Base-by-base conservation (phyloP, 352 stramenopile species). In the Globisporangium nodosum region DNA sequence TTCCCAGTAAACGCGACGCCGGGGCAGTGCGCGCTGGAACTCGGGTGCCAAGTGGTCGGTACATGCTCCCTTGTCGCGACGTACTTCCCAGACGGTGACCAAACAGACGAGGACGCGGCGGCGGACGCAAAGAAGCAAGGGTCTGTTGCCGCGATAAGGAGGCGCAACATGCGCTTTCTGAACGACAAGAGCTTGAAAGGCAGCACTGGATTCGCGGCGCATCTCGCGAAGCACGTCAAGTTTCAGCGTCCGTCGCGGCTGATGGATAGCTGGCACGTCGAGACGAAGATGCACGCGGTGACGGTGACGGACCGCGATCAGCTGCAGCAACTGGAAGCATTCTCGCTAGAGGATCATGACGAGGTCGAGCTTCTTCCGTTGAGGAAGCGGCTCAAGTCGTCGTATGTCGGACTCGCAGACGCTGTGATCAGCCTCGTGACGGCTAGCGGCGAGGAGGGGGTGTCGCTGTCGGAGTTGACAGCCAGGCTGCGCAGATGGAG, bases 211-310 rank as follows among this genome's bases (percentile, higher is more conserved):
- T 89, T 92, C 49, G 76, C 80, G 12, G 78, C 80, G 5, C 82
- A 92, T 47, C 65, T 92, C 31, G 81, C 82, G 5, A 88, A 88
- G 58, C 78, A 79, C 24, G 65, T 88, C 3, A 78, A 70, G 31
- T 80, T 80, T 37, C 69, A 78, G 20, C 88, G 83, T 33, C 73
- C 72, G 0, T 79, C 77, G 2, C 69, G 80, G 64, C 57, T 89
- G 31, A 85, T 81, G 24, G 76, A 92, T 21, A 86, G 62, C 40
- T 92, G 83, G 83, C 76, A 74, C 49, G 83, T 92, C 12, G 78
- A 88, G 57, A 87, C 77, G 0, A 85, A 78, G 27, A 78, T 88
- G 66, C 64, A 73, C 37, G 73, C 70, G 20, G 69, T 86, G 39
- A 74, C 69, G 15, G 39, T 81, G 5, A 66, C 83, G 5, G 67